Evolutionary conservation across 208 protist genomes (phyloP), one percentile per base, ranked within the genome.

Genomic region (Leishmania gerbilli): DNA sequence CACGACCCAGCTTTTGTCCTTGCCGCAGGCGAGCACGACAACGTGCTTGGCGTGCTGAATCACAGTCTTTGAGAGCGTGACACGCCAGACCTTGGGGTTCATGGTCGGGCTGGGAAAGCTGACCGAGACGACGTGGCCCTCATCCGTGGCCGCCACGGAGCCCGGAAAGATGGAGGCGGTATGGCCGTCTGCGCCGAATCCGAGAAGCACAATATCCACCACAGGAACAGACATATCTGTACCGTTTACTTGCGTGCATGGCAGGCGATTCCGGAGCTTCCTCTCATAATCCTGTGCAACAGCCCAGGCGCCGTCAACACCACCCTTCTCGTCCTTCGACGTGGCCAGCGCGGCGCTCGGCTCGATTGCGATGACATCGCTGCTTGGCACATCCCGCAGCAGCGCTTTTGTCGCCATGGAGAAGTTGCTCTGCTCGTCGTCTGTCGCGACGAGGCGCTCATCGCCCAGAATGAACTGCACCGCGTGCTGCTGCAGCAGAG

Each of bases 81-180:
- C 88, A 19, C 93, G 89, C 91, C 91, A 95, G 65, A 97, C 92
- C 80, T 97, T 93, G 5, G 93, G 93, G 60, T 80, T 87, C 93
- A 97, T 97, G 11, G 90, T 90, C 21, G 87, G 84, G 71, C 91
- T 94, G 1, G 92, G 91, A 58, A 94, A 95, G 76, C 80, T 86
- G 37, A 94, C 82, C 6, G 84, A 89, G 1, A 95, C 89, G 13
- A 82, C 74, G 24, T 81, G 74, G 51, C 84, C 68, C 0, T 60
- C 78, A 24, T 94, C 91, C 27, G 45, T 11, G n/a, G 82, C 87
- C 0, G 92, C 94, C 42, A 88, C 74, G 0, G 90, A 94, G 76
- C 84, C 84, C 9, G 94, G 94, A 68, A 97, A 97, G 60, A 97
- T 90, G 60, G 94, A 97, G 0, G 92, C 92, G 24, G 92, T 95